Base-by-base conservation (phyloP, 495 filamentous ascomycete species). In the Jackrogersella minutella region DNA sequence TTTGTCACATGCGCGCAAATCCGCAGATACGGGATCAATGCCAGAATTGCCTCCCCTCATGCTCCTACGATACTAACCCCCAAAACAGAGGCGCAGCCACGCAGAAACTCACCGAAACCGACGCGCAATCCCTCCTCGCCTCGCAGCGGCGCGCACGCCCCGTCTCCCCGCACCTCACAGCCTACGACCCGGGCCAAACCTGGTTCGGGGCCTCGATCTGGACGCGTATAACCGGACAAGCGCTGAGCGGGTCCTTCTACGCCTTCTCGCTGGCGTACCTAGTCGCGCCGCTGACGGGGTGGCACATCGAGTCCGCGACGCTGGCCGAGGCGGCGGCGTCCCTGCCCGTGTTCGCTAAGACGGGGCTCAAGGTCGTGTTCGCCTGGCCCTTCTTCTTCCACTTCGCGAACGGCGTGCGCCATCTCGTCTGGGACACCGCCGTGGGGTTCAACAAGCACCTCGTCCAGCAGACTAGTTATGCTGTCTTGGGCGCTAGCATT, bases 301-400 rank as follows among this genome's bases (percentile, higher is more conserved):
- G 87, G 86, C 91, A 97, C 78, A 78, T 99, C 41, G 93, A 95
- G 81, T 89, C 85, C 51, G 87, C 88, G 40, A 87, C 87, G 11
- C 77, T 98, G 68, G 92, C 90, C 28, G 90, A 91, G 19, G 84
- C 90, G 37, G 96, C 73, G 94, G 82, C 28, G 79, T n/a, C 87
- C 44, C 86, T 93, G 64, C 91, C 93, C 5, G 34, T 90, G 19
- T 79, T 82, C 43, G 82, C 82, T 62, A 92, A 95, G 85, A 72
- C 90, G 49, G 71, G 73, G n/a, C 66, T 91, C 61, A 99, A 99
- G 87, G 78, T 85, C 57, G 64, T 80, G 10, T 55, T 91, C 31
- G 91, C 92, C 37, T 84, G 90, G 77, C 94, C 93, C 16, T 97
- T 99, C 78, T 87, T 87, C 31, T 98, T 87, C 81, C 96, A 99